phyloP scores from a whole-genome alignment of 371 early-diverging fungal genomes.

The Lichtheimia hyalospora region DNA sequence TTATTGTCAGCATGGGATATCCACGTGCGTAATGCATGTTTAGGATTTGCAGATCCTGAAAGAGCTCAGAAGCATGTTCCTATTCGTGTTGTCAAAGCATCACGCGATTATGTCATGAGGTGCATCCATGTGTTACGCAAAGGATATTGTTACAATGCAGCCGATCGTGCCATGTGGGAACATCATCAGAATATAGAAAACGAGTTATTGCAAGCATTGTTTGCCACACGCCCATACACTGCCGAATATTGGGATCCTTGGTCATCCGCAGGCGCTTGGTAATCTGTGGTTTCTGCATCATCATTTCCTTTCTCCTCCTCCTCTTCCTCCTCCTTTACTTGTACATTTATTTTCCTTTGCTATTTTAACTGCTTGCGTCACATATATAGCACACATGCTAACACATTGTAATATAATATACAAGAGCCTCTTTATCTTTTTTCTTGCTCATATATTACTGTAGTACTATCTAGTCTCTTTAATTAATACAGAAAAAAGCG shows the following conservation, averaged over 20 bases:
- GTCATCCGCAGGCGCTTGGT: conserved; percentile 1
- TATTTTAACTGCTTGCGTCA: too few species aligned
- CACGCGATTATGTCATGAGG: conserved; percentile 34
- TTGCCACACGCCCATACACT: conserved; percentile 7
- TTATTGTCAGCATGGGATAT: conserved; percentile 40
- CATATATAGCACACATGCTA: too few species aligned
- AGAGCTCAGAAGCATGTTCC: conserved; percentile 16
- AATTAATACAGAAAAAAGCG: too few species aligned
- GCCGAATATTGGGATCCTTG: conserved; percentile 10
- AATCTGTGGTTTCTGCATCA: too few species aligned
- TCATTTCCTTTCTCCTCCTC: too few species aligned
- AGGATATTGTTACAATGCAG: conserved; percentile 35
- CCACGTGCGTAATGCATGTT: conserved; percentile 32
- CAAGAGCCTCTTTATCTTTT: too few species aligned
- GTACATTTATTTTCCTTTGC: too few species aligned
- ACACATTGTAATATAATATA: too few species aligned
- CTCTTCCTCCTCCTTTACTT: too few species aligned
- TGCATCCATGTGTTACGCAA: conserved; percentile 28
- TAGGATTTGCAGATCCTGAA: conserved; percentile 24
- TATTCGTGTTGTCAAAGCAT: conserved; percentile 15
- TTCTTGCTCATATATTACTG: too few species aligned
- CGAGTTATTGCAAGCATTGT: conserved; percentile 14
- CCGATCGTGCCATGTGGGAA: conserved; percentile 34
- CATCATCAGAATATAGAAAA: conserved; percentile 33
- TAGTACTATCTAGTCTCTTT: too few species aligned